Base-by-base conservation (phyloP, 306 rosid genomes). In the Hippophae tibetana region DNA sequence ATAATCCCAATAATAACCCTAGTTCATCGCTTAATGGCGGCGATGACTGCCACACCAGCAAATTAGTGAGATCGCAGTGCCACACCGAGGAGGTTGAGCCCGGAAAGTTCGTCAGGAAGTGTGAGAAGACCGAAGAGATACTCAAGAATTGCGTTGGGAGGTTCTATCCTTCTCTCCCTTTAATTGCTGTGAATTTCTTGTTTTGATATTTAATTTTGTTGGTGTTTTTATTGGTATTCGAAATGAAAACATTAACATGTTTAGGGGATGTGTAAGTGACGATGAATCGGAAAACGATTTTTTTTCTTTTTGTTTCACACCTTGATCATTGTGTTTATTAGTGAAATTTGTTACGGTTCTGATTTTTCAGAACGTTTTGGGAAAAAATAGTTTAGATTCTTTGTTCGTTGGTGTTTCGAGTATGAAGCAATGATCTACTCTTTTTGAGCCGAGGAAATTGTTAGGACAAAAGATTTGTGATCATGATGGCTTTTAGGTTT, bases 51-150 rank as follows among this genome's bases (percentile, higher is more conserved):
- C 70, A 83, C 42, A 87, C 85, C 56, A 74, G 76, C 8, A 90
- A 72, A 68, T 74, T 83, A 42, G 82, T 85, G 49, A 83, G 52
- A 66, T 77, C 83, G 49, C 87, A 81, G 74, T 90, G 98, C 86
- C 75, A 54, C 67, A 87, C 87, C 9, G 87, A 85, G 76, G 93
- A 85, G 82, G 92, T 79, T 13, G 84, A 81, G 74, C 82, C 93
- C 5, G 96, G 95, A 58, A 85, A 80, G 73, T 85, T 92, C 69
- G 6, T 92, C 57, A 60, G 79, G 13, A 92, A 85, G 74, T 92
- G 98, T 74, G 80, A 87, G 78, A 90, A 79, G 79, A 81, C 93
- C 10, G 93, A 87, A 71, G 78, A 92, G 84, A 42, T 83, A 67
- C 81, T 92, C 63, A 67, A 72, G 70, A 83, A 80, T 66, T 87